A percentile compares a stretch with the other conserved stretches of the same genome.
Evolutionary conservation across 345 rosid species (phyloP).

Genomic region (Brassica napus): Da-Ae NC_063444.1:3486001-3486500

Average conservation of each 20-base stretch:
- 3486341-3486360: conserved; percentile 39
- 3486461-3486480: neutral
- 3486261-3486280: conserved; percentile 27
- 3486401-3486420: conserved; percentile 51
- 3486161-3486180: conserved; percentile 12
- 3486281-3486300: conserved; percentile 17
- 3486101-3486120: neutral
- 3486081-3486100: neutral
- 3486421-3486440: conserved; percentile 40
- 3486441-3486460: conserved; percentile 41
- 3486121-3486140: neutral
- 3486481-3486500: conserved; percentile 26
- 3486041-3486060: conserved; percentile 5
- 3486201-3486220: conserved; percentile 29
- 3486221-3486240: conserved; percentile 31
- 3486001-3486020: conserved; percentile 1
- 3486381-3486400: conserved; percentile 50
- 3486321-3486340: conserved; percentile 29
- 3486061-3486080: neutral
- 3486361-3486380: conserved; percentile 26
- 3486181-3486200: conserved; percentile 7
- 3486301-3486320: conserved; percentile 2
- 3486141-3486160: conserved; percentile 2
- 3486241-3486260: conserved; percentile 30
- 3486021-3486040: neutral